A percentile compares a stretch with the other conserved stretches of the same genome.
Conservation (phyloP, 148 eudicot species). For the Drosera capensis region DNA sequence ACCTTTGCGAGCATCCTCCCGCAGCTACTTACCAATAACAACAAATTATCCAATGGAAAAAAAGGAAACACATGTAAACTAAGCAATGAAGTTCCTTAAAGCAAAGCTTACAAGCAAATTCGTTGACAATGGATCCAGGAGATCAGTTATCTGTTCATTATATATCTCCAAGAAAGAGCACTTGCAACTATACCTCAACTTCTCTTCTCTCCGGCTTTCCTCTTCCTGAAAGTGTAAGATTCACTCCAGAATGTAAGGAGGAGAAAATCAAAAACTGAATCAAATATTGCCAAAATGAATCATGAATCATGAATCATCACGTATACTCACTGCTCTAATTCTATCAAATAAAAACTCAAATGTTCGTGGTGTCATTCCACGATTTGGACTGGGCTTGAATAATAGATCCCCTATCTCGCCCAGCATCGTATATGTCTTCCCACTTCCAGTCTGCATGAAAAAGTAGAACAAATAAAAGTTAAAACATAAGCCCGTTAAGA, state of each 20-base stretch:
- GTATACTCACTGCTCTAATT: conserved; percentile 80
- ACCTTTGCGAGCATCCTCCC: conserved; percentile 83
- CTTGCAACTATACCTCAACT: conserved; percentile 68
- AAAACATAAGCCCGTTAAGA: neutral
- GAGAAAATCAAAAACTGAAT: conserved; percentile 3
- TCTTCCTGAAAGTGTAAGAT: conserved; percentile 51
- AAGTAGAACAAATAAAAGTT: neutral
- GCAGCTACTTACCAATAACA: conserved; percentile 30
- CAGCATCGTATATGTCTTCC: conserved; percentile 94
- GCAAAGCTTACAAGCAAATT: conserved; percentile 60
- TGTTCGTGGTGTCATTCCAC: conserved; percentile 96
- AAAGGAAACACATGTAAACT: no score
- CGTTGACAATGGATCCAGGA: conserved; percentile 87
- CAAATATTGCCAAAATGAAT: conserved; percentile 3
- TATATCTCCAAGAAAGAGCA: conserved; percentile 96
- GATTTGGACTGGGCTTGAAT: conserved; percentile 63
- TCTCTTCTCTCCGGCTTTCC: conserved; percentile 89
- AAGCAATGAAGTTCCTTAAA: neutral
- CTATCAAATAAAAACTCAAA: conserved; percentile 96
- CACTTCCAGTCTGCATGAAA: conserved; percentile 81
- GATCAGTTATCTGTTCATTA: conserved; percentile 92
- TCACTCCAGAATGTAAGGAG: no score
- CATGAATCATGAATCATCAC: no score
- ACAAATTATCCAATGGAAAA: conserved; percentile 1
- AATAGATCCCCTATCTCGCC: conserved; percentile 82